Evolutionary conservation across 768 basidiomycete genomes (phyloP).

Genomic region (Mycena haematopus): DNA sequence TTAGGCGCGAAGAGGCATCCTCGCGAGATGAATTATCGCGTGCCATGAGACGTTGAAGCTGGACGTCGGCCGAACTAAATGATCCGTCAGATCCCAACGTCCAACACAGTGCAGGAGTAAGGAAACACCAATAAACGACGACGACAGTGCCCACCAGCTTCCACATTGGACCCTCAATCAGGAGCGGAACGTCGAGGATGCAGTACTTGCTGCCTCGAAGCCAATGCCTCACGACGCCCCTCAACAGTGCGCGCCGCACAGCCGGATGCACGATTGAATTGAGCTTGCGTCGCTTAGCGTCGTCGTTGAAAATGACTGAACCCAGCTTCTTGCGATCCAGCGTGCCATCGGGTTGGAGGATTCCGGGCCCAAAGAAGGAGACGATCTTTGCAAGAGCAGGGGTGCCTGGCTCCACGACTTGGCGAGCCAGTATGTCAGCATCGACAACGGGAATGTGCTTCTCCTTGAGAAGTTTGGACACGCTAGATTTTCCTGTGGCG

Average conservation of each 20-base stretch:
- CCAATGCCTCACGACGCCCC: conserved; percentile 74
- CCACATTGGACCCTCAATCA: conserved; percentile 90
- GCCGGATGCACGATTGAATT: conserved; percentile 93
- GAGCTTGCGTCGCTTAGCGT: conserved; percentile 68
- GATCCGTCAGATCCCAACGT: background rate
- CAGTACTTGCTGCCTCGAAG: conserved; percentile 77
- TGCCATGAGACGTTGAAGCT: conserved; percentile 80
- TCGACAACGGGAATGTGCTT: conserved; percentile 86
- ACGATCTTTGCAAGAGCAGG: conserved; percentile 72
- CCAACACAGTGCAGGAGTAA: background rate
- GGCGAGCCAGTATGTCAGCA: conserved; percentile 87
- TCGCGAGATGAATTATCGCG: conserved; percentile 71
- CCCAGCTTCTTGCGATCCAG: conserved; percentile 88
- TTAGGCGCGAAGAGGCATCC: conserved; percentile 77
- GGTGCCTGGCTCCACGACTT: conserved; percentile 86
- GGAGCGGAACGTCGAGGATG: conserved; percentile 88
- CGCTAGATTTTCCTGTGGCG: conserved; percentile 95
- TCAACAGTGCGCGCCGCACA: conserved; percentile 79
- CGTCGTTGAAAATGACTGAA: conserved; percentile 82
- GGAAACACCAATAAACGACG: conserved; percentile 87
- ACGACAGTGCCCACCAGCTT: conserved; percentile 83
- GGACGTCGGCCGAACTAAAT: conserved; percentile 77
- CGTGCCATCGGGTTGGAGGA: conserved; percentile 71
- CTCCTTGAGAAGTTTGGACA: conserved; percentile 72
- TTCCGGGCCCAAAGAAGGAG: conserved; percentile 68